A percentile compares a stretch with the other conserved stretches of the same genome.
Evolutionary conservation across 257 asterid species (phyloP).

Genomic region (Solanum raphanifolium): DNA sequence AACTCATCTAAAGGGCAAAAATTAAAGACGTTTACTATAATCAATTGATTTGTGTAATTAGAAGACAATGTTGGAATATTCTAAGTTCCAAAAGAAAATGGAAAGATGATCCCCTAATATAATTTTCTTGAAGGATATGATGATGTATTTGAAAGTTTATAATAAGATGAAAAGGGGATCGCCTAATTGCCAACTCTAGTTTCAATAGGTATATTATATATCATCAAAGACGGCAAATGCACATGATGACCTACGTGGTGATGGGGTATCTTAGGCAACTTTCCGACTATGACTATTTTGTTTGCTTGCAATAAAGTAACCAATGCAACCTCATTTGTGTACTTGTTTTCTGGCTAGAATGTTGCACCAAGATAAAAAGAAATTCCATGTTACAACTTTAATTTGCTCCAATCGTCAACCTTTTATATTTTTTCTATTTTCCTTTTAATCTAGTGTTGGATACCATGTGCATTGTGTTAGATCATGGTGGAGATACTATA

Average conservation of each 20-base stretch:
- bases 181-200: background rate
- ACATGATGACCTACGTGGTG: conserved; percentile 1
- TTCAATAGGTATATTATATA: background rate
- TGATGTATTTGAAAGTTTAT: background rate
- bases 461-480: background rate
- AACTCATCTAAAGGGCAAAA: background rate
- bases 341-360: background rate
- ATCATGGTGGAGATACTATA: background rate
- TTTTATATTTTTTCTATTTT: background rate
- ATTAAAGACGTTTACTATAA: background rate
- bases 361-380: background rate
- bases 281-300: background rate
- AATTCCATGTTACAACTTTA: background rate
- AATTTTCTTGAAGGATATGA: background rate
- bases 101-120: background rate
- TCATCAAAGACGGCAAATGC: conserved; percentile 2
- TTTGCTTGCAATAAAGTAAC: background rate
- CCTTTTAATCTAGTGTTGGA: background rate
- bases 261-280: background rate
- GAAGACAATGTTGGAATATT: background rate
- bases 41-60: background rate
- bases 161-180: background rate
- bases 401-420: background rate
- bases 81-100: background rate
- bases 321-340: background rate